Evolutionary conservation across 371 early-diverging fungal genomes (phyloP).

Genomic region (Funneliformis caledonium): DNA sequence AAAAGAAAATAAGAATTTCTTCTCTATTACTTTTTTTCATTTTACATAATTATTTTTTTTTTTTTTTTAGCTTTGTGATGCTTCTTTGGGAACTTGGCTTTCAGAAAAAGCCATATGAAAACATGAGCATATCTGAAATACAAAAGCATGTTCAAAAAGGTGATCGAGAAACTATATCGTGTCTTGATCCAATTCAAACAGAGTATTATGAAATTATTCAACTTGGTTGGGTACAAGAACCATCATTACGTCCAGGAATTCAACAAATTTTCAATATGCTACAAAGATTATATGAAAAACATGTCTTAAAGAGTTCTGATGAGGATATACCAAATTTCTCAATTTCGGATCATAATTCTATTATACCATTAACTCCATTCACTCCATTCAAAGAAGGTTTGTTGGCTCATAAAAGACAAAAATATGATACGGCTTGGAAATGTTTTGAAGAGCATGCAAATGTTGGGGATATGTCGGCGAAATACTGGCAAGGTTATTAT

Average conservation of each 20-base stretch:
- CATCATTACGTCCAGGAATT: background rate
- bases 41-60: background rate
- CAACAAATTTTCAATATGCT: background rate
- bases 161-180: background rate
- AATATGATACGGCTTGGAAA: conserved; percentile 30
- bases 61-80: conserved; percentile 33
- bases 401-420: background rate
- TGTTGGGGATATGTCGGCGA: conserved; percentile 8
- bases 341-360: background rate
- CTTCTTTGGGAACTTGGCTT: conserved; percentile 35
- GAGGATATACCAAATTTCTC: background rate
- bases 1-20: background rate
- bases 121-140: background rate
- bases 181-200: background rate
- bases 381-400: conserved; percentile 33
- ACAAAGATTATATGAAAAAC: background rate
- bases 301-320: background rate
- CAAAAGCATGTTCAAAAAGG: conserved; percentile 10
- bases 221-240: background rate
- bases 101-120: conserved; percentile 23
- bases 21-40: background rate
- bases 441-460: conserved; percentile 23
- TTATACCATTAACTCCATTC: conserved; percentile 7
- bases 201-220: background rate
- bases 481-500: conserved; percentile 38